phyloP scores from a whole-genome alignment of 75 land plant species.

The Chamaecyparis obtusa region DNA sequence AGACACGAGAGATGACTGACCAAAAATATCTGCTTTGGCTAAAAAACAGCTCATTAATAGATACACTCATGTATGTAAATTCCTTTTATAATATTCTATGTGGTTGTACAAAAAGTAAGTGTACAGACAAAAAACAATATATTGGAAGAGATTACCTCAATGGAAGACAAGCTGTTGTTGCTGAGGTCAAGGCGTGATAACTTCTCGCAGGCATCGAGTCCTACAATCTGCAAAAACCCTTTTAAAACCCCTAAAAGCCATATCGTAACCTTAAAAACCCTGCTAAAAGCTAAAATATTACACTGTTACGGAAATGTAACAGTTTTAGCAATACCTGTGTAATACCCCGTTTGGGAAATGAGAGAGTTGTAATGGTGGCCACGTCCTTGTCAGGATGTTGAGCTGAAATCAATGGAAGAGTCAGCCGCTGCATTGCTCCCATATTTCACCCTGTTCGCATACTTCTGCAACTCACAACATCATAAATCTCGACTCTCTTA shows the following conservation, averaged over 20 bases:
- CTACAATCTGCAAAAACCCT: not conserved
- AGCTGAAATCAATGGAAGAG: not conserved
- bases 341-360: not conserved
- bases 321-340: not conserved
- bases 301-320: too few species aligned
- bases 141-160: not conserved
- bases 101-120: too few species aligned
- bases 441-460: not conserved
- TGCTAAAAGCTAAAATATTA: too few species aligned
- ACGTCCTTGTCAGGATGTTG: constrained; percentile 1
- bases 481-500: too few species aligned
- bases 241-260: not conserved
- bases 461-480: too few species aligned
- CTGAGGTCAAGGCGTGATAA: constrained; percentile 3
- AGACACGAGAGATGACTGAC: too few species aligned
- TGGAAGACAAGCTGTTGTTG: constrained; percentile 1
- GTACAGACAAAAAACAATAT: too few species aligned
- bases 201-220: constrained; percentile 4
- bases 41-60: too few species aligned
- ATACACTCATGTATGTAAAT: too few species aligned
- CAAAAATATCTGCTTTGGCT: too few species aligned
- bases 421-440: not conserved
- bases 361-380: constrained; percentile 6
- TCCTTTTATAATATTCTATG: too few species aligned
- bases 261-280: not conserved